phyloP scores from a whole-genome alignment of 306 rosid genomes.

The Lathyrus sativus region DNA sequence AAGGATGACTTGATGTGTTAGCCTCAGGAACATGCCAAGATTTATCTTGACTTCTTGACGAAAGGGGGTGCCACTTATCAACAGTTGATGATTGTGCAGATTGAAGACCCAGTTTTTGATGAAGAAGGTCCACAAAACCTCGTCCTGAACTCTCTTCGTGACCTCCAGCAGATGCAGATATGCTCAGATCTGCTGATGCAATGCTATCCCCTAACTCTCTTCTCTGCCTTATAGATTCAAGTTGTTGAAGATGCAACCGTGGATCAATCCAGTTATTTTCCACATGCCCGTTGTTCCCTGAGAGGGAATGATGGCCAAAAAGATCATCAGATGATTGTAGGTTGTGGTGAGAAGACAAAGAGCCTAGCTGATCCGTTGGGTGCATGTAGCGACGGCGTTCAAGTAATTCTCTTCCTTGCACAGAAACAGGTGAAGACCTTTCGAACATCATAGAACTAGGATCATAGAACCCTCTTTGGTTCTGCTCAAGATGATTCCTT shows the following conservation, averaged over 20 bases:
- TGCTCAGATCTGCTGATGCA: conserved; percentile 46
- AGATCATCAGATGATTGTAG: conserved; percentile 48
- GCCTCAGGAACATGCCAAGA: conserved; percentile 50
- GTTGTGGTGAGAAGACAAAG: conserved; percentile 48
- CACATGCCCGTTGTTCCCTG: conserved; percentile 52
- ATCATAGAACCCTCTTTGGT: conserved; percentile 56
- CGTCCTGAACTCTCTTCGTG: conserved; percentile 52
- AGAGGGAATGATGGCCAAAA: conserved; percentile 47
- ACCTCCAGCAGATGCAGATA: conserved; percentile 46
- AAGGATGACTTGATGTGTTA: conserved; percentile 49
- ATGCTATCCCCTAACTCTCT: conserved; percentile 46
- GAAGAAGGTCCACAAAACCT: conserved; percentile 52
- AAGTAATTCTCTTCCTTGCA: conserved; percentile 52
- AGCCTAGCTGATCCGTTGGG: conserved; percentile 46
- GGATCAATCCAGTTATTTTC: conserved; percentile 54
- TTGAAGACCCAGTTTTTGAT: conserved; percentile 52
- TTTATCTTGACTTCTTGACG: conserved; percentile 51
- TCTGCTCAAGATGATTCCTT: conserved; percentile 57
- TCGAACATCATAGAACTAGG: conserved; percentile 55
- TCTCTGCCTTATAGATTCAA: conserved; percentile 52
- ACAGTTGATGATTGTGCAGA: conserved; percentile 43
- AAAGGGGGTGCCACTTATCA: conserved; percentile 57
- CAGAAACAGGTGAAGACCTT: conserved; percentile 58
- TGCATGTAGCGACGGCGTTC: conserved; percentile 46
- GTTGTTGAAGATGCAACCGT: conserved; percentile 46